Base-by-base conservation (phyloP, 768 basidiomycete species). In the Lentinus tigrinus region DNA sequence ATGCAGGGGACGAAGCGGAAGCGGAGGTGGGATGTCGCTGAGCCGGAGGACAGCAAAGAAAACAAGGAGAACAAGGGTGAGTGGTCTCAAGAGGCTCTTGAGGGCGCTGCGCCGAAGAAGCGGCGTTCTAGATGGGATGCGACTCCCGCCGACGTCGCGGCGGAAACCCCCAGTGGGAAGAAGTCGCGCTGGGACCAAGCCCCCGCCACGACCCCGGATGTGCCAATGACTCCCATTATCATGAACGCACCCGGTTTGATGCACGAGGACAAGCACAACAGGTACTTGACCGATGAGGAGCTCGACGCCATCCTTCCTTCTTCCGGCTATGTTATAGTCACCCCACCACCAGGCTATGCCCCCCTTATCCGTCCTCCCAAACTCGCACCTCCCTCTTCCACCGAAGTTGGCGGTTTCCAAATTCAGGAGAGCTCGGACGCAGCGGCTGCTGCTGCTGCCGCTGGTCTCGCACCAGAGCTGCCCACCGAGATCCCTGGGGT, bases 401-500 rank as follows among this genome's bases (percentile, higher is more conserved):
- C 81, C 27, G 76, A 80, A 58, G 81, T 85, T 42, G 87, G 88
- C 61, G 96, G 96, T 42, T 98, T 98, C 80, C 95, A 98, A 62
- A 96, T 97, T 55, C 93, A 97, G 74, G 95, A 98, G 61, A 85
- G 95, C 57, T 93, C 94, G 11, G 94, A 95, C 65, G 90, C 91
- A 16, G 91, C 91, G 21, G 89, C 93, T 7, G 79, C 84, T 0
- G 92, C 93, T 0, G 95, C 93, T 0, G 94, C 93, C 0, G 92
- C 94, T 0, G 95, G 95, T 47, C 87, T 96, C 47, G 91, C 91
- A 21, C 91, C 91, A 6, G 96, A 99, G 66, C 74, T 96, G 7
- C 95, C 95, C 8, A 98, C 96, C 3, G 96, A 99, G 70, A 98
- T 99, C 62, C 95, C 95, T 26, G 97, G 97, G 28, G 95, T 99